These are phyloP conservation scores for Aspergillus thermomutatus DNA, from an alignment of 2,329 filamentous ascomycete genomes.

Conservation along the genomic window DNA sequence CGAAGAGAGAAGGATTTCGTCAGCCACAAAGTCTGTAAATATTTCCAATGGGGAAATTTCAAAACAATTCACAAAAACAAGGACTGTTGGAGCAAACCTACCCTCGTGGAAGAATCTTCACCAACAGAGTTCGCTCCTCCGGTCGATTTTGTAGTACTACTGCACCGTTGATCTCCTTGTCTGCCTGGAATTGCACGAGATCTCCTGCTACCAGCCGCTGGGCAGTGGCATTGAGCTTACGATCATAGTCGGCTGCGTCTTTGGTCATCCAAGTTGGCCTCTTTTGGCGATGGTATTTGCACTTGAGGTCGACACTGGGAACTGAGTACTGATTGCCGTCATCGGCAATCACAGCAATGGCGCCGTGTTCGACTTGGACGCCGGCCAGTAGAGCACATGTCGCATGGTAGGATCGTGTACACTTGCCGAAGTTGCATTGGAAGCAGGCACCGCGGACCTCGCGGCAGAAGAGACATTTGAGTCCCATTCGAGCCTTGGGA, in stretches of 20 bases:
- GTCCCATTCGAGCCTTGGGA: constrained; percentile 78
- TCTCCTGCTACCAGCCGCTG: constrained; percentile 67
- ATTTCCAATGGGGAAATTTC: constrained; percentile 11
- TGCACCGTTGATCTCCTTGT: constrained; percentile 85
- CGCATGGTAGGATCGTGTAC: constrained; percentile 86
- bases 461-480: constrained; percentile 93
- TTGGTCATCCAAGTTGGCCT: constrained; percentile 72
- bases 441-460: constrained; percentile 95
- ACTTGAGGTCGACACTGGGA: constrained; percentile 87
- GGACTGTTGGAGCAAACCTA: constrained; percentile 46
- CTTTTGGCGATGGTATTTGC: constrained; percentile 88
- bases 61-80: constrained; percentile 1
- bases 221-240: constrained; percentile 66
- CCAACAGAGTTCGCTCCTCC: constrained; percentile 70
- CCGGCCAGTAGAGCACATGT: constrained; percentile 91
- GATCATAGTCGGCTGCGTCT: constrained; percentile 66
- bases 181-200: constrained; percentile 81
- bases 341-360: constrained; percentile 81
- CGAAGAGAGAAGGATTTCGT: constrained; percentile 2
- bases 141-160: constrained; percentile 78
- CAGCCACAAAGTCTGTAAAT: constrained; percentile 5
- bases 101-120: constrained; percentile 83
- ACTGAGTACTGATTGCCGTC: constrained; percentile 91
- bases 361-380: constrained; percentile 83
- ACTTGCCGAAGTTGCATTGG: constrained; percentile 94